phyloP scores from a whole-genome alignment of 1,139 yeast species.

The Kodamaea anthophila region DNA sequence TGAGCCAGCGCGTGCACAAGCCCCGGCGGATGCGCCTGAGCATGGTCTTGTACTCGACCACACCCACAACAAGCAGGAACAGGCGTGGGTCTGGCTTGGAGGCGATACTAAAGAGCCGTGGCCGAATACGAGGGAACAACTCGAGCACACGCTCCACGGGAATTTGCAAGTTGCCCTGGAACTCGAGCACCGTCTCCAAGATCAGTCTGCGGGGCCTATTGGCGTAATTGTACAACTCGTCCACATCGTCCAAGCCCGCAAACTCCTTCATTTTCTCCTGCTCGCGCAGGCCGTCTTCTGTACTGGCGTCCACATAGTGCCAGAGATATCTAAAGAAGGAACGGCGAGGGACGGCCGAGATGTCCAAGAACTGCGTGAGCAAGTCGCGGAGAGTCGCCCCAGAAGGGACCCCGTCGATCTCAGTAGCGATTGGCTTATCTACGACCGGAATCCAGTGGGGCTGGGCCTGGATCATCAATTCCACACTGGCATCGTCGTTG shows the following conservation, averaged over 20 bases:
- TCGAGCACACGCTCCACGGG: conserved; percentile 75
- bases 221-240: conserved; percentile 83
- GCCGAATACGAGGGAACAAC: conserved; percentile 69
- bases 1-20: conserved; percentile 75
- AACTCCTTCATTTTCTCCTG: conserved; percentile 71
- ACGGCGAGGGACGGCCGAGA: conserved; percentile 76
- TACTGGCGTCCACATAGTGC: conserved; percentile 62
- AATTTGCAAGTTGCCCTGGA: conserved; percentile 57
- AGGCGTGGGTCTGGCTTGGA: conserved; percentile 41
- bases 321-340: conserved; percentile 66
- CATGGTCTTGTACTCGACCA: conserved; percentile 83
- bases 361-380: conserved; percentile 75
- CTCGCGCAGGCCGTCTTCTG: conserved; percentile 50
- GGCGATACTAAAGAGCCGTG: conserved; percentile 80
- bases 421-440: conserved; percentile 42
- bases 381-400: conserved; percentile 61
- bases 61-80: conserved; percentile 67
- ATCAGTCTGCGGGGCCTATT: conserved; percentile 87
- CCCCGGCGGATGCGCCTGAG: conserved; percentile 74
- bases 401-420: conserved; percentile 48
- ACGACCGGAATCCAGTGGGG: conserved; percentile 64
- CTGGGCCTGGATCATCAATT: conserved; percentile 60
- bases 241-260: conserved; percentile 62
- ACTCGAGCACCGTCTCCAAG: conserved; percentile 77
- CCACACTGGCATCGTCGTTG: conserved; percentile 61